Percentiles rank a stretch among this genome's conserved stretches.
phyloP scores from a whole-genome alignment of 176 grass and related monocot genomes.

The Carex kokanica region DNA sequence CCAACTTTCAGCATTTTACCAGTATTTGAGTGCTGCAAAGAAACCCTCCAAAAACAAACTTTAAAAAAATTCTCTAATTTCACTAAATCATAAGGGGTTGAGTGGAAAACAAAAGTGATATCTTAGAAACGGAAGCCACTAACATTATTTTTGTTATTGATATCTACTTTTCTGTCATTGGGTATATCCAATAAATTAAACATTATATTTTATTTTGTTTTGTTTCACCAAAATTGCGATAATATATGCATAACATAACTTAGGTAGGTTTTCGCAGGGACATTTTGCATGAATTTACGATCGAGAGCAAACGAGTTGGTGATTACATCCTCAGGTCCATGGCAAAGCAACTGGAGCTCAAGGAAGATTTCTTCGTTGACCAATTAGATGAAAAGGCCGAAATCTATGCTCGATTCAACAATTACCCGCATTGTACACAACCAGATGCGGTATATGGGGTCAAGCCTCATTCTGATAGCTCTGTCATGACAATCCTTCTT shows the following conservation, averaged over 20 bases:
- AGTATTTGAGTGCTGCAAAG: background rate
- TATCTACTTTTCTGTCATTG: background rate
- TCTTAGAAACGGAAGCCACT: too few species aligned
- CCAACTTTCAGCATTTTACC: background rate
- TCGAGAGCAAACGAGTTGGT: conserved; percentile 15
- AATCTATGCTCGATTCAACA: conserved; percentile 30
- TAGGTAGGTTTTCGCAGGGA: conserved; percentile 20
- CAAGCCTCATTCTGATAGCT: conserved; percentile 49
- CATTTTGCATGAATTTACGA: conserved; percentile 33
- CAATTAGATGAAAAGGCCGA: conserved; percentile 8
- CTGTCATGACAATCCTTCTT: conserved; percentile 33
- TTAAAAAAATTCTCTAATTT: background rate
- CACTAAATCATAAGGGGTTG: background rate
- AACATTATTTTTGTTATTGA: background rate
- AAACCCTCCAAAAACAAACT: background rate
- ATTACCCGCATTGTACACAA: conserved; percentile 41
- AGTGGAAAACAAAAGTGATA: background rate
- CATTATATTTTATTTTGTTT: too few species aligned
- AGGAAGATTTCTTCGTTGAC: conserved; percentile 16
- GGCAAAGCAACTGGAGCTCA: conserved; percentile 30
- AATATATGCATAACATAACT: background rate
- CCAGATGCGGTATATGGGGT: conserved; percentile 45
- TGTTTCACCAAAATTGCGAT: background rate
- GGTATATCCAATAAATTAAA: background rate
- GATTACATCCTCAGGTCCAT: conserved; percentile 11